These are phyloP conservation scores for Sclerotinia glacialis DNA, from an alignment of 2,329 filamentous ascomycete species.

Conservation along the genomic window DNA sequence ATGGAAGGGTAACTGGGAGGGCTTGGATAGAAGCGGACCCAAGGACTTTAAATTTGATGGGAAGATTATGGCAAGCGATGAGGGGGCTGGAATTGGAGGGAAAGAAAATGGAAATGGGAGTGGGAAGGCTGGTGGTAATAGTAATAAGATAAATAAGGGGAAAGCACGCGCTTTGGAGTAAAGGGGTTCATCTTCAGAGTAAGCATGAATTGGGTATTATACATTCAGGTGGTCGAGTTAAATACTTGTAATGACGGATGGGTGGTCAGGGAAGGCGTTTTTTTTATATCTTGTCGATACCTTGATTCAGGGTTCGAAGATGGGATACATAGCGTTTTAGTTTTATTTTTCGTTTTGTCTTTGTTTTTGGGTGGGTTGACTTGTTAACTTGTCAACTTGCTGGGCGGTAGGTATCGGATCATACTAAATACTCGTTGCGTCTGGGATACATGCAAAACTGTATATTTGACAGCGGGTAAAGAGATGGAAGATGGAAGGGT, in stretches of 20 bases:
- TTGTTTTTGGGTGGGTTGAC: neutral
- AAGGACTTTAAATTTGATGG: constrained; percentile 34
- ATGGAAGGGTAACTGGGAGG: constrained; percentile 36
- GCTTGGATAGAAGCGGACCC: constrained; percentile 37
- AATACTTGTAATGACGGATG: neutral
- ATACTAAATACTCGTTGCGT: neutral
- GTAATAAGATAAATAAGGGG: neutral
- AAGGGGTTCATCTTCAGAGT: neutral
- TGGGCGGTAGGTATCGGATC: neutral
- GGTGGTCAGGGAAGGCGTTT: neutral
- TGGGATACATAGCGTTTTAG: neutral
- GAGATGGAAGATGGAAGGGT: too few species aligned
- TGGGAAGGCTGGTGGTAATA: constrained; percentile 26
- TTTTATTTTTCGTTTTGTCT: too few species aligned
- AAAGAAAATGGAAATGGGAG: constrained; percentile 17
- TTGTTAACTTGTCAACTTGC: too few species aligned
- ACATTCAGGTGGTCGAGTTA: neutral
- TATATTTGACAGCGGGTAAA: neutral
- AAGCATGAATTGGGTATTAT: neutral
- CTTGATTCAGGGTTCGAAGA: neutral
- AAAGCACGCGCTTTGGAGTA: constrained; percentile 4
- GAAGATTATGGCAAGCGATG: constrained; percentile 28
- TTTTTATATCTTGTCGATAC: neutral
- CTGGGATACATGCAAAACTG: neutral
- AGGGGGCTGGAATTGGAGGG: constrained; percentile 23